Evolutionary conservation across 2,329 filamentous ascomycete species (phyloP), one percentile per base, ranked within the genome.

Genomic region (Thielaviopsis populi): DNA sequence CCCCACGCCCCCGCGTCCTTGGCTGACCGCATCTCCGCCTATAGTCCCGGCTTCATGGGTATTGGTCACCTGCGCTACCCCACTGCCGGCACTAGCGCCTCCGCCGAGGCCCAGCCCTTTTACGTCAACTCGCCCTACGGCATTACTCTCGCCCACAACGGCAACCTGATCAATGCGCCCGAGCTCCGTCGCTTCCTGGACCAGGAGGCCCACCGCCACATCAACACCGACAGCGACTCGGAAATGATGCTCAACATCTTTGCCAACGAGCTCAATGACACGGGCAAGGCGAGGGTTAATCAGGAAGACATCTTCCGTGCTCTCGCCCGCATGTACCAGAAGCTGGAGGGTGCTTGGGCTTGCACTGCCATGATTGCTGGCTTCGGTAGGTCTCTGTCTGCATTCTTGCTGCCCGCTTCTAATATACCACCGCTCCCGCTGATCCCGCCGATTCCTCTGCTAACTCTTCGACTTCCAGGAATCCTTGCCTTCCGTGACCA

Each of bases 161-260:
- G 91, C 66, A 96, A 96, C 75, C 79, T 96, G 58, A 88, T 95
- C 77, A 82, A 95, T 71, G 83, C 86, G 4, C 79, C 80, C 1
- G 84, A 88, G 62, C 78, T 95, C 59, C 83, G 82, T 72, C 75
- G 78, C 66, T 89, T 85, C 71, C 79, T 95, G 59, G 89, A 95
- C 70, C 77, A 85, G 68, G 87, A 88, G 68, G 89, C 88, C 7
- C 89, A 89, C 71, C 82, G 89, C 68, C 90, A 95, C 73, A 88
- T 94, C 78, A 96, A 95, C 75, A 91, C 90, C 33, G 89, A 95
- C 70, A 91, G 86, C 65, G 90, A 95, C 75, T 90, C 86, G 69
- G 91, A 95, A 76, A 88, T 94, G 77, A 73, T 72, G 78, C 79
- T 96, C 67, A 96, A 96, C 74, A 82, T 95, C 69, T 95, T 92